phyloP scores from a whole-genome alignment of 2,329 filamentous ascomycete species.

The Podosphaera aphanis region DNA sequence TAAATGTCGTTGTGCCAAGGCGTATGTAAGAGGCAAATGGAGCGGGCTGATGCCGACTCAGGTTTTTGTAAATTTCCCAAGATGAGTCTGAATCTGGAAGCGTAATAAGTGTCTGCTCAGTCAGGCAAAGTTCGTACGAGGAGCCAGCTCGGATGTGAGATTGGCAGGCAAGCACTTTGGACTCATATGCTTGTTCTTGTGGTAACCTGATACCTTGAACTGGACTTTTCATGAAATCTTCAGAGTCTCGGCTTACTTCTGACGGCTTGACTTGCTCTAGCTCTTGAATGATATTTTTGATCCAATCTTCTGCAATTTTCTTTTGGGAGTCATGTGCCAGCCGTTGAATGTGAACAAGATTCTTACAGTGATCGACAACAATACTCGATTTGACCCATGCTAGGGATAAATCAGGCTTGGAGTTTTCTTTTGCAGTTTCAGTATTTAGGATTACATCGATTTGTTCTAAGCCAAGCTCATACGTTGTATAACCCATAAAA shows the following conservation, averaged over 20 bases:
- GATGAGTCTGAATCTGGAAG: constrained; percentile 4
- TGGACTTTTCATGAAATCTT: neutral
- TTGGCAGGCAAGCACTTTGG: constrained; percentile 17
- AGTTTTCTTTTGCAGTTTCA: constrained; percentile 3
- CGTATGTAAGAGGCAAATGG: constrained; percentile 54
- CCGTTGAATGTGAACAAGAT: constrained; percentile 33
- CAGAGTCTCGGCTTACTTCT: neutral
- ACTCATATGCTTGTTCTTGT: constrained; percentile 12
- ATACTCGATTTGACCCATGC: constrained; percentile 40
- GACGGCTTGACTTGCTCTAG: neutral
- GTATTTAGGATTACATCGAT: constrained; percentile 20
- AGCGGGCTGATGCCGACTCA: constrained; percentile 14
- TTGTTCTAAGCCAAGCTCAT: constrained; percentile 38
- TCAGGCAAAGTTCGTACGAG: constrained; percentile 21
- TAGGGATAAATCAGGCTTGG: constrained; percentile 34
- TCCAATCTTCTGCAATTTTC: neutral
- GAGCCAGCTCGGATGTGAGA: constrained; percentile 17
- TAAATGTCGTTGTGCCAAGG: constrained; percentile 43
- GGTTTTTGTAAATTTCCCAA: constrained; percentile 15
- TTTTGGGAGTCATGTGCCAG: constrained; percentile 15
- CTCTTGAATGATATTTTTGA: neutral
- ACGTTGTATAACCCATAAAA: constrained; percentile 43
- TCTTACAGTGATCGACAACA: constrained; percentile 36
- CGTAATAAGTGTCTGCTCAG: constrained; percentile 14
- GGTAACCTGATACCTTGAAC: constrained; percentile 5